phyloP scores from a whole-genome alignment of 768 basidiomycete species.

The Lentinula detonsa region DNA sequence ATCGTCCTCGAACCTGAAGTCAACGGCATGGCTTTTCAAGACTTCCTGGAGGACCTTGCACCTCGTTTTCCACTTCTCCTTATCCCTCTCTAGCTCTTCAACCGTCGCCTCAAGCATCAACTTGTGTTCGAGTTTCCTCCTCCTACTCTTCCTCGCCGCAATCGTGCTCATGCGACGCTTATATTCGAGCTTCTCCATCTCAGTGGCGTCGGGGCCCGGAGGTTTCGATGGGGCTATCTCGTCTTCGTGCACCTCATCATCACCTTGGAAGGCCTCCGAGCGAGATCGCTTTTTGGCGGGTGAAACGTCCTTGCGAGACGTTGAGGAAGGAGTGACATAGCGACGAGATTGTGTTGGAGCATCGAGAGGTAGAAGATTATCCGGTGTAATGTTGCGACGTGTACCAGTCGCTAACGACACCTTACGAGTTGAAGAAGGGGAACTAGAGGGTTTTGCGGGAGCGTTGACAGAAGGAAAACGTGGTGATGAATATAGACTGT shows the following conservation, averaged over 20 bases:
- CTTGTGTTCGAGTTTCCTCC: constrained; percentile 62
- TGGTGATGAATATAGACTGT: constrained; percentile 26
- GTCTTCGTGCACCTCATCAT: constrained; percentile 24
- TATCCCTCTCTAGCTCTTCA: constrained; percentile 34
- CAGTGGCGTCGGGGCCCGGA: constrained; percentile 23
- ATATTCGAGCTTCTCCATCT: constrained; percentile 51
- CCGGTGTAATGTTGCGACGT: constrained; percentile 63
- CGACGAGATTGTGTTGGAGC: constrained; percentile 77
- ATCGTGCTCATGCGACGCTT: constrained; percentile 69
- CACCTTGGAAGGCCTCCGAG: constrained; percentile 24
- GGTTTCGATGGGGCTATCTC: constrained; percentile 19
- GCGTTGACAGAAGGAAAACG: constrained; percentile 12
- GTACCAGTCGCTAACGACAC: constrained; percentile 10
- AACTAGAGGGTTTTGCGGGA: constrained; percentile 8
- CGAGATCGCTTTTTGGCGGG: constrained; percentile 58
- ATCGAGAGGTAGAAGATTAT: constrained; percentile 57
- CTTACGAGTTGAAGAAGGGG: constrained; percentile 23
- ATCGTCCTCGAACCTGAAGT: constrained; percentile 6
- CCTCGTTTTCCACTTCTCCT: constrained; percentile 40
- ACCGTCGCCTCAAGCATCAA: constrained; percentile 42
- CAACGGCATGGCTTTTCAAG: not conserved
- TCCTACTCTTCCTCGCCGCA: constrained; percentile 58
- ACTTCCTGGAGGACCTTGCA: constrained; percentile 15
- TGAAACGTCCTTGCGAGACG: constrained; percentile 72
- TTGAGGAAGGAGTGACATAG: constrained; percentile 67